Conservation (phyloP, 202 grass and related monocot species). For the Saccharum hybrid region DNA sequence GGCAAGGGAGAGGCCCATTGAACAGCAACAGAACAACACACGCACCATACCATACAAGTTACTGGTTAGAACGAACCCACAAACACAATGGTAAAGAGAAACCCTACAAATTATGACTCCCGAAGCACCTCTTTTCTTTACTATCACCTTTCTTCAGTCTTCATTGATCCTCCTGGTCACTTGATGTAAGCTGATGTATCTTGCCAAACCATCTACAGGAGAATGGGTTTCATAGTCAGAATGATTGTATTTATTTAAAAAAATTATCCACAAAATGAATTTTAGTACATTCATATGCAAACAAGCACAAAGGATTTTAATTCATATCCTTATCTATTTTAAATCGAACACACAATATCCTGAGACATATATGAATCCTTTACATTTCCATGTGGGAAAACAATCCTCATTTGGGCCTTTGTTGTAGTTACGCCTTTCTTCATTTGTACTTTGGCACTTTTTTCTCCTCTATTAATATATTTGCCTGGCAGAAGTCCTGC, state of each 20-base stretch:
- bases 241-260: background rate
- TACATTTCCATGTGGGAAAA: background rate
- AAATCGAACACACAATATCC: background rate
- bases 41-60: slow-evolving; percentile 17
- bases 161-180: background rate
- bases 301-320: background rate
- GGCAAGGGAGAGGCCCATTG: background rate
- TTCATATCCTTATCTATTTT: background rate
- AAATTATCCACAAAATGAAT: background rate
- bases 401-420: background rate
- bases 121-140: slow-evolving; percentile 16
- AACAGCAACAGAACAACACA: background rate
- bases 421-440: too few species aligned
- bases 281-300: background rate
- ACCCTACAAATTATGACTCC: background rate
- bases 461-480: too few species aligned
- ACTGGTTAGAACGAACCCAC: slow-evolving; percentile 21
- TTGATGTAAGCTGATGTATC: slow-evolving; percentile 9
- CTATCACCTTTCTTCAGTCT: background rate
- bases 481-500: too few species aligned
- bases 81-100: slow-evolving; percentile 6
- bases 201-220: slow-evolving; percentile 36
- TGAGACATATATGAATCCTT: background rate
- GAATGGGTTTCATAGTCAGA: slow-evolving; percentile 17
- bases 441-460: too few species aligned